phyloP scores from a whole-genome alignment of 2,329 filamentous ascomycete genomes.

The Alternaria triticina region DNA sequence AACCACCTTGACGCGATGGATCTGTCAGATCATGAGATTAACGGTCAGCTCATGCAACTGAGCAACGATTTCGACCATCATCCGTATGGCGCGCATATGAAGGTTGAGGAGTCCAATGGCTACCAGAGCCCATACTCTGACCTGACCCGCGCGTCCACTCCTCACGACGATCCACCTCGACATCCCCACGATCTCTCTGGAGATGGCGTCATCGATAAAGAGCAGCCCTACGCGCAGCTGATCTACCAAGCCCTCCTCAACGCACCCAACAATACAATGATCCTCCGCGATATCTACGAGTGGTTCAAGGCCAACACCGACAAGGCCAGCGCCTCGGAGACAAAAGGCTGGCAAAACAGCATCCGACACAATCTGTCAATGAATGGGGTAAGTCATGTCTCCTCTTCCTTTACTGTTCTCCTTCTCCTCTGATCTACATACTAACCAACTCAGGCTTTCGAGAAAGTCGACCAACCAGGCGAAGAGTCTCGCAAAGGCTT shows the following conservation, averaged over 20 bases:
- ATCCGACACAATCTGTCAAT: slow-evolving; percentile 96
- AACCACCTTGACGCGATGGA: slow-evolving; percentile 28
- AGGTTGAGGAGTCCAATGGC: slow-evolving; percentile 18
- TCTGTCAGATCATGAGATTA: slow-evolving; percentile 24
- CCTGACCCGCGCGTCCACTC: slow-evolving; percentile 30
- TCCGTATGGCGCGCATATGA: slow-evolving; percentile 22
- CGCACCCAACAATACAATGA: slow-evolving; percentile 71
- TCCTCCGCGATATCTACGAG: slow-evolving; percentile 84
- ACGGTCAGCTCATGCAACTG: slow-evolving; percentile 30
- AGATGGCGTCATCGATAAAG: slow-evolving; percentile 43
- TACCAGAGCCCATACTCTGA: slow-evolving; percentile 33
- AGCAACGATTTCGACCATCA: slow-evolving; percentile 33
- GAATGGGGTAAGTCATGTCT: slow-evolving; percentile 73
- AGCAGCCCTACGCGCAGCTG: slow-evolving; percentile 80
- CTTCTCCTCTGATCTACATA: not conserved
- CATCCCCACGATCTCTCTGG: slow-evolving; percentile 10
- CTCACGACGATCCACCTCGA: slow-evolving; percentile 18
- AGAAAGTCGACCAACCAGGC: slow-evolving; percentile 56
- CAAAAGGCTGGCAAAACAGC: slow-evolving; percentile 87
- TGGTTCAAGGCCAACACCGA: slow-evolving; percentile 86
- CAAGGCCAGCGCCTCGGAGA: slow-evolving; percentile 67
- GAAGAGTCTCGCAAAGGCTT: slow-evolving; percentile 69
- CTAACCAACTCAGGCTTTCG: slow-evolving; percentile 57
- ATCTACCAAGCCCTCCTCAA: slow-evolving; percentile 78
- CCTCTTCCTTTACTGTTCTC: not conserved